These are phyloP conservation scores for Mycena citricolor DNA, from an alignment of 1,284 basidiomycete genomes.

Conservation along the genomic window DNA sequence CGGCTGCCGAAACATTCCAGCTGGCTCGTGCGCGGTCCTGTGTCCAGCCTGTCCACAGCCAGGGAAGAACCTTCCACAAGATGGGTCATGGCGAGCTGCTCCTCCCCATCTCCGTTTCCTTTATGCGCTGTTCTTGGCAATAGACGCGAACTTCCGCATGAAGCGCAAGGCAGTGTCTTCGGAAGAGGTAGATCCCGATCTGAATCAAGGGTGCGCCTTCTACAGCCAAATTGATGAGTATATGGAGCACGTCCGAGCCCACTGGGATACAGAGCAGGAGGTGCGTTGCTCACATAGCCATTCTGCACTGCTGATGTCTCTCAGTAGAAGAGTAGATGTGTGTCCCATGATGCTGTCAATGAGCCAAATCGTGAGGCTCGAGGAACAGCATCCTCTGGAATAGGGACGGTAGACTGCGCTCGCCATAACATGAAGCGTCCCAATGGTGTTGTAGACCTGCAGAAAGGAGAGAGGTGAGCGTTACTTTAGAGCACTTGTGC, in stretches of 20 bases:
- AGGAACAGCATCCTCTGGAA: too few relatives aligned
- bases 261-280: conserved; percentile 11
- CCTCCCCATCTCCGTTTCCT: conserved; percentile 21
- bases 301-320: neutral
- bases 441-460: conserved; percentile 34
- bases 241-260: conserved; percentile 25
- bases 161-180: conserved; percentile 21
- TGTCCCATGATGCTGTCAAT: too few relatives aligned
- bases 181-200: conserved; percentile 20
- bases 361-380: too few relatives aligned
- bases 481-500: neutral
- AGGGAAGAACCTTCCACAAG: conserved; percentile 25
- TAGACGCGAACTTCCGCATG: conserved; percentile 29
- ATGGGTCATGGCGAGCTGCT: conserved; percentile 11
- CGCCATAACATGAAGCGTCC: conserved; percentile 33
- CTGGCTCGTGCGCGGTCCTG: conserved; percentile 25
- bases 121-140: conserved; percentile 25
- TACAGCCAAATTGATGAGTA: conserved; percentile 27
- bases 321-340: too few relatives aligned
- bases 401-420: conserved; percentile 32
- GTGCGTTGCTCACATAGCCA: neutral
- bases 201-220: conserved; percentile 24
- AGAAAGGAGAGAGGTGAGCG: conserved; percentile 35
- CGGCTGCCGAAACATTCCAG: conserved; percentile 5
- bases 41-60: conserved; percentile 29